phyloP scores from a whole-genome alignment of 495 filamentous ascomycete genomes.

The Polyplosphaeria fusca region DNA sequence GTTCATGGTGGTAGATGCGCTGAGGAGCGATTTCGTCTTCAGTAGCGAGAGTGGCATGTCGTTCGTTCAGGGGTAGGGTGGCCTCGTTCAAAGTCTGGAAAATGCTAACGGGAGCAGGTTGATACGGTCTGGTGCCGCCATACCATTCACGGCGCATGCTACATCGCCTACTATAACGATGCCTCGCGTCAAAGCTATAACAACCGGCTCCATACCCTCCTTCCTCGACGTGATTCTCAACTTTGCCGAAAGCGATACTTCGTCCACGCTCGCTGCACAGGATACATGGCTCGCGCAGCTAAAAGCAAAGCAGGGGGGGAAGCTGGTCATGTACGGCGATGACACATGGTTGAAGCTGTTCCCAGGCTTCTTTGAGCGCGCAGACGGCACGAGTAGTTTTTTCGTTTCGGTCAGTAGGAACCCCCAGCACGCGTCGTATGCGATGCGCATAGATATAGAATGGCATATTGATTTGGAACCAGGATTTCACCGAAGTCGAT shows the following conservation, averaged over 20 bases:
- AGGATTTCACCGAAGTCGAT: slow-evolving; percentile 98
- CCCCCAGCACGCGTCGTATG: slow-evolving; percentile 1
- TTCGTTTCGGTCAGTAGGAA: slow-evolving; percentile 84
- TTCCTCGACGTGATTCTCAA: slow-evolving; percentile 97
- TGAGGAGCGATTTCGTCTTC: slow-evolving; percentile 93
- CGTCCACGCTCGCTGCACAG: slow-evolving; percentile 77
- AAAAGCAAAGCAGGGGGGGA: slow-evolving; percentile 62
- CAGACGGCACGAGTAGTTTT: slow-evolving; percentile 93
- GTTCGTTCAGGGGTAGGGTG: slow-evolving; percentile 77
- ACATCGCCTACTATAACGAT: slow-evolving; percentile 96
- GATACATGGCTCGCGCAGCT: slow-evolving; percentile 96
- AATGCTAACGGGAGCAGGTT: slow-evolving; percentile 56
- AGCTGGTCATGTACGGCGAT: slow-evolving; percentile 92
- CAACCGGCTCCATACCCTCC: slow-evolving; percentile 91
- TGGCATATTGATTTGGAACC: slow-evolving; percentile 11
- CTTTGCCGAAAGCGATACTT: slow-evolving; percentile 89
- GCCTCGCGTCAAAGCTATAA: slow-evolving; percentile 96
- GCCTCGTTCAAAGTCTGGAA: neutral
- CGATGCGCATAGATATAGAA: slow-evolving; percentile 3
- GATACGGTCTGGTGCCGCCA: slow-evolving; percentile 73
- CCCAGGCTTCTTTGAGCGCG: slow-evolving; percentile 75
- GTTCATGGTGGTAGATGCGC: slow-evolving; percentile 97
- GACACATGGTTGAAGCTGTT: slow-evolving; percentile 99
- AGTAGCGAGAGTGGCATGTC: slow-evolving; percentile 73
- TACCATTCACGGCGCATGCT: slow-evolving; percentile 96